Conservation (phyloP, 257 asterid genomes). For the Cruciata laevipes region DNA sequence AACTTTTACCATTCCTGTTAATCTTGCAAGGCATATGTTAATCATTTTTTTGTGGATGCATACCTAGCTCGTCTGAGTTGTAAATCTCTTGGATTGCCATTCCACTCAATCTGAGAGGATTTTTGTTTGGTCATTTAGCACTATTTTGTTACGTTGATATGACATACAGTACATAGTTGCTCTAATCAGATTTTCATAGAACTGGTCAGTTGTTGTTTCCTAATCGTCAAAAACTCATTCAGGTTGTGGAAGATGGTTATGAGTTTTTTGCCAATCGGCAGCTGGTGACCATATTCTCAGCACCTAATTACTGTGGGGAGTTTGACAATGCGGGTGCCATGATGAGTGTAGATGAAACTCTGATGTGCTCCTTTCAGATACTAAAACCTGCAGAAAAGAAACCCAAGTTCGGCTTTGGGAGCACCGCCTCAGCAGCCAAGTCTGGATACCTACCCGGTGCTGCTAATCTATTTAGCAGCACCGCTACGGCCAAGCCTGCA, state of each 20-base stretch:
- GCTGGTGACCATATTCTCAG: constrained; percentile 34
- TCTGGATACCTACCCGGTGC: constrained; percentile 11
- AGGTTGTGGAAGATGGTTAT: constrained; percentile 38
- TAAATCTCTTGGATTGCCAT: not conserved
- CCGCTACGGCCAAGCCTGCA: constrained; percentile 15
- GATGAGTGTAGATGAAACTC: constrained; percentile 36
- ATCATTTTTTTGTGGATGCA: not conserved
- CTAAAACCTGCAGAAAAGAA: constrained; percentile 34
- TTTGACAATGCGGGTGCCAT: constrained; percentile 36
- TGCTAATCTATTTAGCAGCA: constrained; percentile 10
- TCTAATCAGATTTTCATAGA: not conserved
- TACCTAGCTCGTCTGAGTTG: not conserved
- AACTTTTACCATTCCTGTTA: not conserved
- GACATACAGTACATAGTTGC: not conserved
- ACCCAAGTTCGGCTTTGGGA: constrained; percentile 23
- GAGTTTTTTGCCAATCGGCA: constrained; percentile 34
- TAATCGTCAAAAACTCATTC: constrained; percentile 2
- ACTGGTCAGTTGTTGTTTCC: not conserved
- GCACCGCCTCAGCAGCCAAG: constrained; percentile 22
- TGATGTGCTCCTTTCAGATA: constrained; percentile 38
- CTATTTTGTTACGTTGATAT: not conserved
- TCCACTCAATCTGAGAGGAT: not conserved
- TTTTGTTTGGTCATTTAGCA: not conserved
- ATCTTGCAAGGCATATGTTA: not conserved
- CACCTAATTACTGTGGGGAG: constrained; percentile 36